These are phyloP conservation scores for Platismatia glauca DNA, from an alignment of 495 filamentous ascomycete genomes.

Conservation along the genomic window DNA sequence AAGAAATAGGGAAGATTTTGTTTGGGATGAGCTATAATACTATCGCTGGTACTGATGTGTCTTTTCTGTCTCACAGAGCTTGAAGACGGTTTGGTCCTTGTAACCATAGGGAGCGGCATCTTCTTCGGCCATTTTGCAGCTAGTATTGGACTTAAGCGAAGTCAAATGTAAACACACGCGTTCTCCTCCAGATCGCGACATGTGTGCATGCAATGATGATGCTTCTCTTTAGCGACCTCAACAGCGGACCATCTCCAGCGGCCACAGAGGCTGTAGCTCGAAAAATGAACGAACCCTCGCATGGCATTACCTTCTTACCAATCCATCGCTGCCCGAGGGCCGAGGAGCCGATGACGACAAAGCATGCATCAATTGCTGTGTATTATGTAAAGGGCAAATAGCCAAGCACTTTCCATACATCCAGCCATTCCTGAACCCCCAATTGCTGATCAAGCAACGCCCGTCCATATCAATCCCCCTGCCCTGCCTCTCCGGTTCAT, in stretches of 20 bases:
- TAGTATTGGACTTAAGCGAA: background rate
- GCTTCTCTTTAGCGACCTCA: background rate
- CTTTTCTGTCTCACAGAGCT: background rate
- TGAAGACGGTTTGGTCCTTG: background rate
- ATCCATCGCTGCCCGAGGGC: constrained; percentile 4
- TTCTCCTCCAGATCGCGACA: background rate
- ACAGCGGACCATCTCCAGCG: background rate
- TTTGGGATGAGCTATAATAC: background rate
- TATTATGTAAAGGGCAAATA: background rate
- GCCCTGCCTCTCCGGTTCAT: constrained; percentile 8
- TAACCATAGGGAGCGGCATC: no score
- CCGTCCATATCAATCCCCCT: background rate
- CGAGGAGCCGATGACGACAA: constrained; percentile 10
- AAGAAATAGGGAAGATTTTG: background rate
- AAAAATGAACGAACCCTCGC: background rate
- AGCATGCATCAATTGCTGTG: background rate
- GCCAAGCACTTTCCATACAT: background rate
- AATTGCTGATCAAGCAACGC: constrained; percentile 1
- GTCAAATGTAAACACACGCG: background rate
- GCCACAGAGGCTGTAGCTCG: background rate
- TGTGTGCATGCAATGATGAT: background rate
- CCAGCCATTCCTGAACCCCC: background rate
- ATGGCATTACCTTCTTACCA: constrained; percentile 4
- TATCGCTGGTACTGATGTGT: background rate
- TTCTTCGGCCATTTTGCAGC: no score